Percentiles rank a stretch among this genome's conserved stretches.
Conservation (phyloP, 176 grass and related monocot species). For the Puccinellia tenuiflora region DNA sequence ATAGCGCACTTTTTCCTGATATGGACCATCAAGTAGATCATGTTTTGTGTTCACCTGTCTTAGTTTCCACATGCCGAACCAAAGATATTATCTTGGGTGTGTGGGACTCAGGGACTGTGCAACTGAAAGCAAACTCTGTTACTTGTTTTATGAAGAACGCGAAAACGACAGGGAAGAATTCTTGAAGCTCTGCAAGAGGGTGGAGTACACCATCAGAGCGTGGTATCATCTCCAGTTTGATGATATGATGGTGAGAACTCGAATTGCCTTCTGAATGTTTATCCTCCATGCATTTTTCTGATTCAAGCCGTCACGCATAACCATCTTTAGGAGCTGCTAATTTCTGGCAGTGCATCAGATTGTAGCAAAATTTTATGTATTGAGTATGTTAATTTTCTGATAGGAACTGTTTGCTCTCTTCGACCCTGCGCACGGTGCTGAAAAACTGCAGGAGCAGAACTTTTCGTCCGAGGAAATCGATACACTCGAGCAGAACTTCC, state of each 20-base stretch:
- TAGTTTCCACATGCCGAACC: constrained; percentile 2
- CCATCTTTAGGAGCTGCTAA: neutral
- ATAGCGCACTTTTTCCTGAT: neutral
- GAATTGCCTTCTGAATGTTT: neutral
- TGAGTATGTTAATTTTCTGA: constrained; percentile 8
- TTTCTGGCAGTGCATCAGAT: constrained; percentile 7
- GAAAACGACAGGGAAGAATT: constrained; percentile 69
- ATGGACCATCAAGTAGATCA: neutral
- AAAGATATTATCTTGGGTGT: neutral
- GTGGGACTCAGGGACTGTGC: no score
- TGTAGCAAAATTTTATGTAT: constrained; percentile 19
- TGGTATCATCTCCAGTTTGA: constrained; percentile 98
- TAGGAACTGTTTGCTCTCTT: constrained; percentile 93
- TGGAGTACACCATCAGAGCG: constrained; percentile 86
- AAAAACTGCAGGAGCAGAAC: constrained; percentile 76
- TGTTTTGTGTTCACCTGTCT: constrained; percentile 4
- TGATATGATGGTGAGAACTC: constrained; percentile 80
- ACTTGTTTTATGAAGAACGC: constrained; percentile 51
- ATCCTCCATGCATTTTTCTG: neutral
- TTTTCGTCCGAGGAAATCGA: constrained; percentile 61
- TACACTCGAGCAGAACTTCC: constrained; percentile 82
- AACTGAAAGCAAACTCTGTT: constrained; percentile 10
- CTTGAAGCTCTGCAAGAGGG: constrained; percentile 84
- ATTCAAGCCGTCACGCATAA: neutral
- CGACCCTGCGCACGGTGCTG: constrained; percentile 69